Base-by-base conservation (phyloP, 768 basidiomycete genomes). In the Russula griseocarnosa region DNA sequence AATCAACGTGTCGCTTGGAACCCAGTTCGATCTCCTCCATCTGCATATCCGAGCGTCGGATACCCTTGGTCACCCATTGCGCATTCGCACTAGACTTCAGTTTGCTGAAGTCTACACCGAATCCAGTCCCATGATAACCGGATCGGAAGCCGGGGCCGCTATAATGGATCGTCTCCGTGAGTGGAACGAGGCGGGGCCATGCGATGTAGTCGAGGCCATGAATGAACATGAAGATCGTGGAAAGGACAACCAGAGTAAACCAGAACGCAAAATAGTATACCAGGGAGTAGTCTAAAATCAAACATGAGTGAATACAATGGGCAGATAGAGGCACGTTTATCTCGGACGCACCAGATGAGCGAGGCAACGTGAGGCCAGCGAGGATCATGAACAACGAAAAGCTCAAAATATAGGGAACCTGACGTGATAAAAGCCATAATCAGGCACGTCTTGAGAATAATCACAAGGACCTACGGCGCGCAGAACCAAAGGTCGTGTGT, bases 201-300 rank as follows among this genome's bases (percentile, higher is more conserved):
- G 90, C 83, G 60, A 99, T 96, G 72, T 97, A 99, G 66, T 94
- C 91, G 67, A 95, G 86, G 42, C 95, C 96, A 74, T 96, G 83
- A n/a, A 83, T 74, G 70, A 87, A 67, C 67, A 98, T 93, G 76
- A 90, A 94, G 51, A 77, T 69, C 62, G 88, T 75, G 14, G 93
- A 80, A 57, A 84, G 67, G 38, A 80, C 72, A 51, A 92, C 76
- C 50, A 94, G 71, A 36, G 80, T 69, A 70, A 90, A 79, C 90
- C 94, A 94, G 47, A 97, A 78, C 70, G 88, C 71, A 75, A 91
- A 87, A 74, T 94, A 94, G 71, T 91, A 94, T 65, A 84, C 77
- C 46, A 95, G 81, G 14, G 93, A 92, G 67, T 92, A 90, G 68
- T 91, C 94, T 95, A 71, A 20, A 50, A 58, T 22, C n/a, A 49